A percentile compares a stretch with the other conserved stretches of the same genome.
Conservation (phyloP, 1,284 basidiomycete species). For the Pyrrhoderma noxium region DNA sequence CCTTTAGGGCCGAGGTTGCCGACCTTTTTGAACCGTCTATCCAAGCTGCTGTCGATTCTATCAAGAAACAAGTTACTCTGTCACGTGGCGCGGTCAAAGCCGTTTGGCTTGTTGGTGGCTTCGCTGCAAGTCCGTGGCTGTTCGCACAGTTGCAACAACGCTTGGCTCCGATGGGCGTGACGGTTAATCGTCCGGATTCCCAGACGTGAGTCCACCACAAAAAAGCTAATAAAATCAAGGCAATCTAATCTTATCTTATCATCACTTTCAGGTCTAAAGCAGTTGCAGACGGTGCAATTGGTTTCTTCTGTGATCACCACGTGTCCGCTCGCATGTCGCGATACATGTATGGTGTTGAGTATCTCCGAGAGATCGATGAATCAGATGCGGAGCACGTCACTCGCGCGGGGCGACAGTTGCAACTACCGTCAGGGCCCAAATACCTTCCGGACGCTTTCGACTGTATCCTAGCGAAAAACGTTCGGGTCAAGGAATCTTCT, state of each 20-base stretch:
- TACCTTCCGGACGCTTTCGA: conserved; percentile 72
- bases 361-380: conserved; percentile 57
- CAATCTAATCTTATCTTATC: too few relatives aligned
- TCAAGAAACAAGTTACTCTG: conserved; percentile 59
- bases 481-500: conserved; percentile 71
- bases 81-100: conserved; percentile 64
- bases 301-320: conserved; percentile 76
- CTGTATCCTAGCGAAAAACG: conserved; percentile 60
- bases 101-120: conserved; percentile 73
- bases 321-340: conserved; percentile 70
- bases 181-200: conserved; percentile 65
- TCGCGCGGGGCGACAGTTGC: conserved; percentile 57
- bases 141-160: conserved; percentile 66
- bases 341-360: conserved; percentile 77
- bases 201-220: conserved; percentile 70
- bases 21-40: conserved; percentile 71
- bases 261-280: conserved; percentile 54
- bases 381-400: conserved; percentile 58
- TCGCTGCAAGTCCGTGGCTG: conserved; percentile 72
- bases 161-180: conserved; percentile 45
- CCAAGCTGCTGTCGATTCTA: conserved; percentile 60
- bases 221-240: too few relatives aligned
- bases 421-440: conserved; percentile 66
- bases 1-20: conserved; percentile 49
- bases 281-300: conserved; percentile 72